These are phyloP conservation scores for Heliosperma pusillum DNA, from an alignment of 148 eudicot genomes.

Conservation along the genomic window DNA sequence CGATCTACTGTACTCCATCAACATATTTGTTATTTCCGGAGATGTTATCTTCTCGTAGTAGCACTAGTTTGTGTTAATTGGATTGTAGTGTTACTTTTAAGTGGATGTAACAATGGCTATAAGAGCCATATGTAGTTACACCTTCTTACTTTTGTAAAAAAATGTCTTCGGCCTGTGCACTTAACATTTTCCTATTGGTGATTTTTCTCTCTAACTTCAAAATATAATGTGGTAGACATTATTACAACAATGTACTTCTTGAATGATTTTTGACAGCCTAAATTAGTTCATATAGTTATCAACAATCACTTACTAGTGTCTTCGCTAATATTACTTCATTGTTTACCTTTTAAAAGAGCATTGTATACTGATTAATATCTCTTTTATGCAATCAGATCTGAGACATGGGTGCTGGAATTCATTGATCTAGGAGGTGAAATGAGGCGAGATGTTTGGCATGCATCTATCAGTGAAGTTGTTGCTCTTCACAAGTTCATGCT, in stretches of 20 bases:
- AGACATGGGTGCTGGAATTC: conserved; percentile 75
- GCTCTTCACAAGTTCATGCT: conserved; percentile 59
- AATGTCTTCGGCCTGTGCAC: background rate
- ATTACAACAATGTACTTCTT: background rate
- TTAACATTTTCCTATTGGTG: background rate
- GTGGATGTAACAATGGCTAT: too few species aligned
- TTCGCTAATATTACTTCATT: background rate
- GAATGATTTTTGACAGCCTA: conserved; percentile 7
- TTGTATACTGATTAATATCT: background rate
- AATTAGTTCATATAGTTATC: background rate
- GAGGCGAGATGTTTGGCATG: conserved; percentile 93
- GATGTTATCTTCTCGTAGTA: too few species aligned
- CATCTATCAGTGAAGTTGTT: conserved; percentile 68
- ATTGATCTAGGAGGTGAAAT: conserved; percentile 80
- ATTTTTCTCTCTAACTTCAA: background rate
- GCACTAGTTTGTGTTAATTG: too few species aligned
- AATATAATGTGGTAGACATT: background rate
- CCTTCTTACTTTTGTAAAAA: too few species aligned
- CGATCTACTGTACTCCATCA: too few species aligned
- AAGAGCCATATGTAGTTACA: too few species aligned
- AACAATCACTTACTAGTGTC: background rate
- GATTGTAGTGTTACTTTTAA: too few species aligned
- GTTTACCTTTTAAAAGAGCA: background rate
- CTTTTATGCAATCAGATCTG: conserved; percentile 37
- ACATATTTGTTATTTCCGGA: too few species aligned